A percentile compares a stretch with the other conserved stretches of the same genome.
Conservation (phyloP, 345 rosid genomes). For the Punica granatum region DNA sequence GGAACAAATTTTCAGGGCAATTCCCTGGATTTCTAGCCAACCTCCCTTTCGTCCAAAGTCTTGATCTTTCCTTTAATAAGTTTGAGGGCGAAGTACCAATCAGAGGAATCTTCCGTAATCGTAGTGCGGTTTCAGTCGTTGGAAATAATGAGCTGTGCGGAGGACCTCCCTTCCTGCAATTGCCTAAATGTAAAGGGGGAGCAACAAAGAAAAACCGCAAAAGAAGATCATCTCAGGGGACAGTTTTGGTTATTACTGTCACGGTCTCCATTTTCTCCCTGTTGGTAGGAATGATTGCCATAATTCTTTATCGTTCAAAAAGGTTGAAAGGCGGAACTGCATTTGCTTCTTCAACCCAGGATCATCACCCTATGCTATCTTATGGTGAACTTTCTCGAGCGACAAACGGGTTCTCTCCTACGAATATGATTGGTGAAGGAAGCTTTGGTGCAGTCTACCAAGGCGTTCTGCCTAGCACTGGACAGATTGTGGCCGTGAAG, state of each 20-base stretch:
- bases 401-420: conserved; percentile 16
- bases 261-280: not conserved
- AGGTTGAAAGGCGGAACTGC: not conserved
- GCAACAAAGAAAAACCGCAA: no score
- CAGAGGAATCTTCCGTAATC: conserved; percentile 8
- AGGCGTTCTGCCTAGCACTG: conserved; percentile 2
- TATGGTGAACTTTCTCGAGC: conserved; percentile 10
- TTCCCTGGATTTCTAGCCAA: conserved; percentile 6
- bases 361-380: conserved; percentile 2
- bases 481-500: conserved; percentile 13
- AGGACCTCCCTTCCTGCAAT: conserved; percentile 1
- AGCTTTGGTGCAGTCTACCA: conserved; percentile 14
- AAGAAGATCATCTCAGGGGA: not conserved
- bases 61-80: conserved; percentile 15
- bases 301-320: not conserved
- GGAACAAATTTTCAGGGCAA: conserved; percentile 8
- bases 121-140: not conserved
- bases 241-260: not conserved
- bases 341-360: not conserved
- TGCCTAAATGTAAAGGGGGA: conserved; percentile 2
- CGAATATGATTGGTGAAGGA: conserved; percentile 17
- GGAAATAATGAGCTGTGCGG: conserved; percentile 11
- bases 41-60: conserved; percentile 2
- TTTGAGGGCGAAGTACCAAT: conserved; percentile 10
- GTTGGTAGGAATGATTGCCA: not conserved